These are phyloP conservation scores for Penstemon newberryi DNA, from an alignment of 257 asterid species.

Conservation along the genomic window DNA sequence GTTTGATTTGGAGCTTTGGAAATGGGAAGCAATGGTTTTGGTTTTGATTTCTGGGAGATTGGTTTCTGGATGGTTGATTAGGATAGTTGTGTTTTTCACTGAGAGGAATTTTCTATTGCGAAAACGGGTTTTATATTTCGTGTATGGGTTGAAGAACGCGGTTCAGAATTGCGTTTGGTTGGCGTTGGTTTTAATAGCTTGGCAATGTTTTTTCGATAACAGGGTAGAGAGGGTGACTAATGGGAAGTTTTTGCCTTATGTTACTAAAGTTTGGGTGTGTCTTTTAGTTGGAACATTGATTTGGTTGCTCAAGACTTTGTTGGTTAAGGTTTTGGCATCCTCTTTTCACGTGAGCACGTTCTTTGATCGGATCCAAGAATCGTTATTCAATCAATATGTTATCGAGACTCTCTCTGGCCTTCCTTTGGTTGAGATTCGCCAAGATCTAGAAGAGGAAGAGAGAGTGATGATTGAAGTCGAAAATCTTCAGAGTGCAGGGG, in stretches of 20 bases:
- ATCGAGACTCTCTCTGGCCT: conserved; percentile 31
- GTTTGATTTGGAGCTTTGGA: conserved; percentile 34
- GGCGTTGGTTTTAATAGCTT: conserved; percentile 25
- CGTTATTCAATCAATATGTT: conserved; percentile 32
- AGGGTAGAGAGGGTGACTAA: conserved; percentile 23
- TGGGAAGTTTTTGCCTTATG: conserved; percentile 4
- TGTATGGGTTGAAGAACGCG: conserved; percentile 38
- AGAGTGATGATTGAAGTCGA: conserved; percentile 47
- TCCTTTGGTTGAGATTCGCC: conserved; percentile 42
- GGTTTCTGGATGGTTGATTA: conserved; percentile 37
- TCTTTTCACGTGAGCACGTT: conserved; percentile 35
- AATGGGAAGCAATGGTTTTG: conserved; percentile 36
- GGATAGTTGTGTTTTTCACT: conserved; percentile 34
- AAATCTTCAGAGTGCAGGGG: conserved; percentile 59
- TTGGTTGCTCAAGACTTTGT: conserved; percentile 30
- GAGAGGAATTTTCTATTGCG: conserved; percentile 34
- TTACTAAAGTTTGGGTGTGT: conserved; percentile 29
- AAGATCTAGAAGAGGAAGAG: conserved; percentile 53
- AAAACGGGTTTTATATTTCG: conserved; percentile 39
- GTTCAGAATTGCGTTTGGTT: conserved; percentile 39
- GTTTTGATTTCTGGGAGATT: conserved; percentile 39
- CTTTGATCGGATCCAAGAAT: conserved; percentile 31
- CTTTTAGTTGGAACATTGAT: conserved; percentile 28
- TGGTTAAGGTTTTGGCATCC: conserved; percentile 33
- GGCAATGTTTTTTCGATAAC: conserved; percentile 35